These are phyloP conservation scores for Yamadazyma triangularis DNA, from an alignment of 1,139 yeast species.

Conservation along the genomic window DNA sequence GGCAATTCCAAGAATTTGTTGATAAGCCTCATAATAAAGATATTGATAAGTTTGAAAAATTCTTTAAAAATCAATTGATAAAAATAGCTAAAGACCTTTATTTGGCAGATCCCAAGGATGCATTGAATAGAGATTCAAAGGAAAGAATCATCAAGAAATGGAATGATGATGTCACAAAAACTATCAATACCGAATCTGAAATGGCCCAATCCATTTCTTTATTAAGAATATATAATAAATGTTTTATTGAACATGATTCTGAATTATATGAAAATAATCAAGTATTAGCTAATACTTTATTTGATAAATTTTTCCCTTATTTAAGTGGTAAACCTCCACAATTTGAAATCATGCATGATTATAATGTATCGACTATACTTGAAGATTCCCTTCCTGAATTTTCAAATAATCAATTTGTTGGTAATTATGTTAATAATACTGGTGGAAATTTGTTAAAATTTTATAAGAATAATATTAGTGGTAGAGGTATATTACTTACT, in stretches of 20 bases:
- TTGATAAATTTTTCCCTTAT: constrained; percentile 28
- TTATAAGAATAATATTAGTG: constrained; percentile 16
- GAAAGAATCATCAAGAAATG: constrained; percentile 4
- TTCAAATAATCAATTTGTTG: constrained; percentile 5
- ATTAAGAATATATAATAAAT: constrained; percentile 32
- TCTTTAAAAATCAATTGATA: constrained; percentile 10
- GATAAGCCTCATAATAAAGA: constrained; percentile 24
- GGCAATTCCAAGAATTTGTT: constrained; percentile 17
- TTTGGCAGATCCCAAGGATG: constrained; percentile 3
- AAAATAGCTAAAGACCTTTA: constrained; percentile 9
- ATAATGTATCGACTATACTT: constrained; percentile 3
- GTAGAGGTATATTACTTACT: constrained; percentile 39
- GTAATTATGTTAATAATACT: constrained; percentile 5
- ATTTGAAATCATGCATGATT: constrained; percentile 13
- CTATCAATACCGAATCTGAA: constrained; percentile 16
- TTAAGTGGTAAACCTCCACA: constrained; percentile 21
- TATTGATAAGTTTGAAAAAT: constrained; percentile 16
- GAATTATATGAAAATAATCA: constrained; percentile 4
- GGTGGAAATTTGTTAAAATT: constrained; percentile 12
- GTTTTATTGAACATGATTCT: constrained; percentile 21
- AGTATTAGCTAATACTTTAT: constrained; percentile 13
- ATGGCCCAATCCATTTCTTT: constrained; percentile 37
- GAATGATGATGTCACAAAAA: constrained; percentile 4
- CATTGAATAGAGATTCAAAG: constrained; percentile 3
- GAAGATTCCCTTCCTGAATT: constrained; percentile 11